These are phyloP conservation scores for Verbascum thapsus DNA, from an alignment of 257 asterid genomes.

Conservation along the genomic window DNA sequence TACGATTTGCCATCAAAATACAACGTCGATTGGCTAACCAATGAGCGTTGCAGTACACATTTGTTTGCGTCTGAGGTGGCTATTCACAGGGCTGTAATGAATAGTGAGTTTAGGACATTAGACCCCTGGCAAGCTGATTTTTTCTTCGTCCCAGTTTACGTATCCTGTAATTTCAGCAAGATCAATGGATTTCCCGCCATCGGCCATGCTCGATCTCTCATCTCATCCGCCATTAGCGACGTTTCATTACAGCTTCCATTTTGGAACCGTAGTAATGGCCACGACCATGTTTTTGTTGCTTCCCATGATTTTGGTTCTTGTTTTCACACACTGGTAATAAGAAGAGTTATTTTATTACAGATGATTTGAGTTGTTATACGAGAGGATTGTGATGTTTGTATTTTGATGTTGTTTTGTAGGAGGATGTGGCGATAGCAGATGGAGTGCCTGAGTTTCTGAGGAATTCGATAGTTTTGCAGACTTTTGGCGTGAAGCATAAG, in stretches of 20 bases:
- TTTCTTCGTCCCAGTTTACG: constrained; percentile 91
- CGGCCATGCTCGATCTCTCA: constrained; percentile 63
- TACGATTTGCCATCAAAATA: constrained; percentile 62
- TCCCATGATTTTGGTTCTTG: constrained; percentile 80
- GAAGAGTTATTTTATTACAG: neutral
- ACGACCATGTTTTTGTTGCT: constrained; percentile 73
- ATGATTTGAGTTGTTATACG: neutral
- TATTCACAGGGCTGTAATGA: constrained; percentile 57
- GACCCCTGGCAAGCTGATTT: constrained; percentile 76
- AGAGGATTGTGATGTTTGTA: neutral
- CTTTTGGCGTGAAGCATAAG: constrained; percentile 58
- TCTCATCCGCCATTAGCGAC: constrained; percentile 42
- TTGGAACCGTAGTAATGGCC: constrained; percentile 72
- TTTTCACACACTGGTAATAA: constrained; percentile 75
- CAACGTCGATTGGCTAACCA: constrained; percentile 56
- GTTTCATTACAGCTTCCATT: constrained; percentile 52
- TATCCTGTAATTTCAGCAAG: constrained; percentile 70
- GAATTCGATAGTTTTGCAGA: constrained; percentile 61
- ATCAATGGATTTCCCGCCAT: constrained; percentile 76
- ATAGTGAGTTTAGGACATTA: constrained; percentile 51
- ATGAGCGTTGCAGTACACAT: constrained; percentile 57
- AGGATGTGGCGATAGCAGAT: constrained; percentile 61
- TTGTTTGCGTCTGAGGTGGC: constrained; percentile 82
- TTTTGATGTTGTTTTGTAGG: constrained; percentile 38
- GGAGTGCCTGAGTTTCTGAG: constrained; percentile 61